Conservation (phyloP, 2,329 filamentous ascomycete genomes). For the Colletotrichum tropicicola region DNA sequence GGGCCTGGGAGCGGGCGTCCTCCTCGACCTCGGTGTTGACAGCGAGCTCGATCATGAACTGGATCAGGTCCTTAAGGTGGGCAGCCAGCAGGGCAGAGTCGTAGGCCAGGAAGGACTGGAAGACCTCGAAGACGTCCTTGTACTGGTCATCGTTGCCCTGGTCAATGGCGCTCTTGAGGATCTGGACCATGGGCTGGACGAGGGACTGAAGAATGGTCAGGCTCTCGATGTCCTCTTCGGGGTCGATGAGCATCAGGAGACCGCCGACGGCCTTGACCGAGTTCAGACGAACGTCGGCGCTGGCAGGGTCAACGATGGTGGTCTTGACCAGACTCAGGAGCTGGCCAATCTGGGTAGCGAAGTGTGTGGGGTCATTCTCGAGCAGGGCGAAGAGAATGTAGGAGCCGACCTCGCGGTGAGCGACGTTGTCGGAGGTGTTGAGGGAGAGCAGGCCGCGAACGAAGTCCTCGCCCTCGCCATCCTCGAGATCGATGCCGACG, state of each 20-base stretch:
- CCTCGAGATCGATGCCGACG: constrained; percentile 80
- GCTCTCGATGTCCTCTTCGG: constrained; percentile 81
- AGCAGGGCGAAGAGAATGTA: constrained; percentile 94
- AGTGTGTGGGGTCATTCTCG: constrained; percentile 86
- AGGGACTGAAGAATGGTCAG: constrained; percentile 81
- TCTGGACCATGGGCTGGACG: constrained; percentile 87
- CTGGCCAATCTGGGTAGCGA: constrained; percentile 81
- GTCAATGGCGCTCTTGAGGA: constrained; percentile 85
- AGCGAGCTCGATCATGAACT: constrained; percentile 92
- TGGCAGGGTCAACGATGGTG: constrained; percentile 91
- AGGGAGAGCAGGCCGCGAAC: constrained; percentile 83
- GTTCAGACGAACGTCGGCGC: constrained; percentile 92
- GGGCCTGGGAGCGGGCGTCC: constrained; percentile 87
- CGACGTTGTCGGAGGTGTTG: constrained; percentile 76
- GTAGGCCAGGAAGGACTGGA: constrained; percentile 93
- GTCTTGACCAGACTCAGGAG: constrained; percentile 85
- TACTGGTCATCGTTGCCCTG: constrained; percentile 85
- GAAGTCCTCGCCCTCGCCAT: constrained; percentile 83
- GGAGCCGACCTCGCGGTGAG: constrained; percentile 88
- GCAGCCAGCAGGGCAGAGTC: constrained; percentile 84
- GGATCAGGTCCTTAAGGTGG: constrained; percentile 89
- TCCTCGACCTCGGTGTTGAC: constrained; percentile 81
- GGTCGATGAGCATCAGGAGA: constrained; percentile 86
- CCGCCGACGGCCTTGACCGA: constrained; percentile 91
- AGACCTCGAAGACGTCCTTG: constrained; percentile 93